Evolutionary conservation across 257 asterid genomes (phyloP), one percentile per base, ranked within the genome.

Genomic region (Ocimum tenuiflorum): DNA sequence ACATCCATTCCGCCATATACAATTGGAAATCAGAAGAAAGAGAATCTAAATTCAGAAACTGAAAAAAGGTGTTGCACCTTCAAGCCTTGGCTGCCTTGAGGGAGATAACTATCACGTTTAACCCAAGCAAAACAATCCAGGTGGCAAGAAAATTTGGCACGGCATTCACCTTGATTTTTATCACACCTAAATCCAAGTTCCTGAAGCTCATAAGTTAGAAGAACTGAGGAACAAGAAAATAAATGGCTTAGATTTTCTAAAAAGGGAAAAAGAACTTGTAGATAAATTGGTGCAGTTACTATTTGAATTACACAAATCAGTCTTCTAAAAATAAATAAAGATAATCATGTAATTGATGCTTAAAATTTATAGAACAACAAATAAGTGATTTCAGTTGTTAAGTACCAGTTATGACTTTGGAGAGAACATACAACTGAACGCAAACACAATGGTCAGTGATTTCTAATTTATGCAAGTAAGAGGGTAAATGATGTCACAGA

Each of bases 121-220:
- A 94, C 99, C 99, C 99, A 94, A 11, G 97, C 94, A 78, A 86
- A 94, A 82, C 99, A 94, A 72, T 94, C 99, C 72, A 94, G 77
- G 81, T 94, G 99, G 81, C 99, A 94, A 60, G 97, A 90, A 85
- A 86, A 94, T 80, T 90, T 94, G 69, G 99, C 89, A 72, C 96
- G 96, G 64, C 96, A 94, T 85, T 94, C 99, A 38, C 99, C 99
- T 84, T 89, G 96, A 79, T 67, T 78, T 79, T 69, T 84, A 77
- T 94, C 99, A 66, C 95, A 94, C 67, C 73, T 83, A 82, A 94
- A 94, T 68, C 99, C 99, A 70, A 94, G 96, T 80, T 89, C 97
- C 99, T 94, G 87, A 59, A 77, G 47, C 53, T 64, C 63, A 75
- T 67, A 59, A 68, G 55, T 36, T 53, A 70, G 38, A 63, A 57